Evolutionary conservation across 2,329 filamentous ascomycete species (phyloP), one percentile per base, ranked within the genome.

Genomic region (Teratosphaeria nubilosa): DNA sequence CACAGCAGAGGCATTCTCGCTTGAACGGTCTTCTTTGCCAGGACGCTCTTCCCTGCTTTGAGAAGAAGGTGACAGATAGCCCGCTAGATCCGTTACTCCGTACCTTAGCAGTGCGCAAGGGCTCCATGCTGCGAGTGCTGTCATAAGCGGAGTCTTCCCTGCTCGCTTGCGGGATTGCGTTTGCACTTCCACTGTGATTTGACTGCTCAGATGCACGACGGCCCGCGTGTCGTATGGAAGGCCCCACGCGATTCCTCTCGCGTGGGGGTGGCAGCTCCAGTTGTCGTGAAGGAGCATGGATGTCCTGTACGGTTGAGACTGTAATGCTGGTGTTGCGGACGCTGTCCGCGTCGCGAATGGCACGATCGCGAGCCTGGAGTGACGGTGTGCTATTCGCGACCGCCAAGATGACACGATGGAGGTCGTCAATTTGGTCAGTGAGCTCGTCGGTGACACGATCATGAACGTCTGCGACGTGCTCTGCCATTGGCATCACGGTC

Each of bases 401-500:
- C 0, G 59, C 51, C 67, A 67, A 65, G 45, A 66, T 67, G 30
- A 67, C 61, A 14, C 60, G 63, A 58, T 69, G 67, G 9, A 67
- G 55, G 53, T 71, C 68, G 34, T 67, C 62, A 34, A 72, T 65
- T 58, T 68, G 66, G 27, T 55, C 58, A 37, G 66, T 64, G 11
- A 70, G 57, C 25, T 68, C 60, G 30, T 65, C 67, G 34, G 64
- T 57, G 20, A 66, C 61, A 10, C 57, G 59, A 25, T 68, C 59
- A 59, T 72, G 69, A 5, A 72, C 67, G 25, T 63, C 65, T 30
- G 65, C 65, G 32, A 71, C 62, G 53, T 68, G 66, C 32, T 68
- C 64, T 22, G 68, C 67, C 65, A 72, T 69, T n/a, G 69, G 68
- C 50, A 67, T 55, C 7, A 71, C 68, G 3, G 66, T 70, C 50